These are phyloP conservation scores for Paradendryphiella salina DNA, from an alignment of 2,329 filamentous ascomycete genomes.

Conservation along the genomic window DNA sequence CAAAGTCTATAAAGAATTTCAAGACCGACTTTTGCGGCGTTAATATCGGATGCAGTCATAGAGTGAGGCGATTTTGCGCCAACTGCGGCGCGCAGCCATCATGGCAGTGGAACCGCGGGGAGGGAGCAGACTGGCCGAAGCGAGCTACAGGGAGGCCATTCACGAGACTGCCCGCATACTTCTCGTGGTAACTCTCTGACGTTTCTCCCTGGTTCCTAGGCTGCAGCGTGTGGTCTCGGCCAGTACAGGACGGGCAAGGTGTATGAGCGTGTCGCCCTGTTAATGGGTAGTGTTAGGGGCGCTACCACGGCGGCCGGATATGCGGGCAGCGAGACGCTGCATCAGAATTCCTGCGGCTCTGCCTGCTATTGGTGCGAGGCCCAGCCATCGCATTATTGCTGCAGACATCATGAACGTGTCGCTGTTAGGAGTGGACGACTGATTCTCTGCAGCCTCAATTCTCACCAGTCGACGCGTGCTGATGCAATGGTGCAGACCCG, in stretches of 20 bases:
- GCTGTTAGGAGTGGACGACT: conserved; percentile 33
- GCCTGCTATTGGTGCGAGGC: conserved; percentile 10
- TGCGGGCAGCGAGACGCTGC: conserved; percentile 44
- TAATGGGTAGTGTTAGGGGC: conserved; percentile 29
- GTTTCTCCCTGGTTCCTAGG: conserved; percentile 35
- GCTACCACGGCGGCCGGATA: conserved; percentile 30
- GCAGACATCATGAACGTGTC: conserved; percentile 40
- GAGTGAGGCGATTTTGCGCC: conserved; percentile 34
- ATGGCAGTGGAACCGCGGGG: conserved; percentile 26
- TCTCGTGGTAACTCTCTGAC: conserved; percentile 36
- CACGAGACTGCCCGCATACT: conserved; percentile 28
- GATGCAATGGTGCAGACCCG: conserved; percentile 27
- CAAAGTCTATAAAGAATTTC: conserved; percentile 12
- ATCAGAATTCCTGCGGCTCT: not conserved
- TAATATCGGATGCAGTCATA: conserved; percentile 14
- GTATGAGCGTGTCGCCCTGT: conserved; percentile 38
- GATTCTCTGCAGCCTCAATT: conserved; percentile 17
- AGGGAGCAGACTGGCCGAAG: conserved; percentile 18
- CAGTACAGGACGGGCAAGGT: conserved; percentile 29
- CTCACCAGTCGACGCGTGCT: conserved; percentile 24
- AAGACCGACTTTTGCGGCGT: conserved; percentile 1
- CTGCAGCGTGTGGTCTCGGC: conserved; percentile 19
- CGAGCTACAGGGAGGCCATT: conserved; percentile 28
- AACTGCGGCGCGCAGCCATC: conserved; percentile 22
- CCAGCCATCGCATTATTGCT: conserved; percentile 13